A percentile compares a stretch with the other conserved stretches of the same genome.
phyloP scores from a whole-genome alignment of 1,284 basidiomycete species.

The Cystobasidium sp. region DNA sequence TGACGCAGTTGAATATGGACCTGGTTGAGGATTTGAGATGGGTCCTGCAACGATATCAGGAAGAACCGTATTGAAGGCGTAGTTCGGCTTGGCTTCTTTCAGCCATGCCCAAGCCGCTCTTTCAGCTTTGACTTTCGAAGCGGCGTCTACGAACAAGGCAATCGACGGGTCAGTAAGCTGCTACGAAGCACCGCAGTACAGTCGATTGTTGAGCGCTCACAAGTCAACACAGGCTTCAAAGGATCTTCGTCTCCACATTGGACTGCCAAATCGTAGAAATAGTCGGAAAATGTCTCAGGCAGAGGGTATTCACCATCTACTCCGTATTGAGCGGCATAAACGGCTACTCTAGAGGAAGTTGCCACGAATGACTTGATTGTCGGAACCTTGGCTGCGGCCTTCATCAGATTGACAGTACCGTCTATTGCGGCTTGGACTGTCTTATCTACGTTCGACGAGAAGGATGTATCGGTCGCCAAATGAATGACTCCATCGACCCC shows the following conservation, averaged over 20 bases:
- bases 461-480: slow-evolving; percentile 41
- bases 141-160: slow-evolving; percentile 13
- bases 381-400: slow-evolving; percentile 16
- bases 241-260: not conserved
- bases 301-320: slow-evolving; percentile 21
- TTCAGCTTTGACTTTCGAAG: slow-evolving; percentile 44
- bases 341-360: slow-evolving; percentile 40
- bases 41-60: slow-evolving; percentile 38
- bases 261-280: slow-evolving; percentile 10
- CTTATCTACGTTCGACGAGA: slow-evolving; percentile 26
- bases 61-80: slow-evolving; percentile 38
- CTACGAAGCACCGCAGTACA: not conserved
- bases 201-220: slow-evolving; percentile 11
- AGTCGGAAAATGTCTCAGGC: not conserved
- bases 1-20: not conserved
- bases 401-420: slow-evolving; percentile 19
- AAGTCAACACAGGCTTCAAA: slow-evolving; percentile 24
- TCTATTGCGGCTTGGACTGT: slow-evolving; percentile 31
- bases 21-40: not conserved
- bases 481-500: slow-evolving; percentile 39
- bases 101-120: slow-evolving; percentile 40
- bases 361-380: slow-evolving; percentile 43
- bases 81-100: slow-evolving; percentile 45
- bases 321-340: slow-evolving; percentile 25
- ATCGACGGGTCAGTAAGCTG: not conserved